phyloP scores from a whole-genome alignment of 1,139 yeast genomes.

The Diutina scorzettiae region DNA sequence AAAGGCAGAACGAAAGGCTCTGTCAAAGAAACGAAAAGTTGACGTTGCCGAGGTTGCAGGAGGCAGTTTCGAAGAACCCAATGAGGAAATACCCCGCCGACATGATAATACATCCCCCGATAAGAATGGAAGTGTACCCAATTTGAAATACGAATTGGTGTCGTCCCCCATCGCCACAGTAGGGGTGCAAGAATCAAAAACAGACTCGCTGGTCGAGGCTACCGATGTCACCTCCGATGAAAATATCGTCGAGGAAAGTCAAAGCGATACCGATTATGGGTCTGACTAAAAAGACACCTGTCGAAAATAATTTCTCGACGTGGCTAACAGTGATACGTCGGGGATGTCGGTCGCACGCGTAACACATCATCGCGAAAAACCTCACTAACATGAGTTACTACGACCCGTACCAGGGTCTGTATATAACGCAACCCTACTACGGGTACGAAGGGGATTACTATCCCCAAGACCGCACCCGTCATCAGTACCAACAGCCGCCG shows the following conservation, averaged over 20 bases:
- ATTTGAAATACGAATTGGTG: no score
- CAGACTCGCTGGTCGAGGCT: no score
- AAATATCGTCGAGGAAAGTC: slow-evolving; percentile 4
- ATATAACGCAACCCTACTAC: slow-evolving; percentile 20
- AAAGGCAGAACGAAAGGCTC: slow-evolving; percentile 6
- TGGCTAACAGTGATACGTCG: no score
- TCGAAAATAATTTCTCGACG: no score
- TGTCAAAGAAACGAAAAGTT: slow-evolving; percentile 8
- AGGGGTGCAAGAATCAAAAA: no score
- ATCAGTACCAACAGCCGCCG: slow-evolving; percentile 7
- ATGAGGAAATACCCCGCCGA: no score
- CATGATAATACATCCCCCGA: no score
- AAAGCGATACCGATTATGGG: slow-evolving; percentile 8
- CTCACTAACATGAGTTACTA: slow-evolving; percentile 26
- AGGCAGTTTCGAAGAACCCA: no score
- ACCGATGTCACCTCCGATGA: slow-evolving; percentile 7
- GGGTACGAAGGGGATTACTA: slow-evolving; percentile 15
- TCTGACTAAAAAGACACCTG: slow-evolving; percentile 6
- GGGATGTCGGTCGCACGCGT: background rate
- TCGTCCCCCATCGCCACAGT: no score
- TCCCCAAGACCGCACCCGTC: slow-evolving; percentile 6
- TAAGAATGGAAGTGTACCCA: no score
- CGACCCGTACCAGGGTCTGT: slow-evolving; percentile 34
- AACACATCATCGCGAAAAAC: slow-evolving; percentile 5
- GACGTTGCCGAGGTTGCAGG: no score